Evolutionary conservation across 768 basidiomycete genomes (phyloP).

Genomic region (Tremella yokohamensis): DNA sequence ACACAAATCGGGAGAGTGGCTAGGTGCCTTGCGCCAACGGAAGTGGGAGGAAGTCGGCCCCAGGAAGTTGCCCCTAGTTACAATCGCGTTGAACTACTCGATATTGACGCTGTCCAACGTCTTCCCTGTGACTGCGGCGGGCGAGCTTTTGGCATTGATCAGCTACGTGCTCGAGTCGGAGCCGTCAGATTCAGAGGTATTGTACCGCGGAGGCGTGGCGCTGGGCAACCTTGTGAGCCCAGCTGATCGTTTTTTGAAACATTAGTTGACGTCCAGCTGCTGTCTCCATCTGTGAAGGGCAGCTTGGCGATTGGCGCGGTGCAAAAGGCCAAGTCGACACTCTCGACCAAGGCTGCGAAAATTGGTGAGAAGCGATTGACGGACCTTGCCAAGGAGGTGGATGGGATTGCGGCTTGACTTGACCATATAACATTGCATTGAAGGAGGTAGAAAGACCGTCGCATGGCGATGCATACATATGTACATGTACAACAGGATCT

Average conservation of each 20-base stretch:
- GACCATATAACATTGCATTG: neutral
- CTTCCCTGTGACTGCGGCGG: slow-evolving; percentile 21
- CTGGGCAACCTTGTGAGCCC: slow-evolving; percentile 45
- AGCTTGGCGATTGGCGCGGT: slow-evolving; percentile 36
- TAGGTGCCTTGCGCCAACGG: slow-evolving; percentile 56
- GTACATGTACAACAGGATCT: neutral
- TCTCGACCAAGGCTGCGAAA: slow-evolving; percentile 21
- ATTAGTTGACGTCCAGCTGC: slow-evolving; percentile 19
- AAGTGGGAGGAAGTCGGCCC: slow-evolving; percentile 63
- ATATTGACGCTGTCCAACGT: slow-evolving; percentile 33
- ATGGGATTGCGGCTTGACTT: slow-evolving; percentile 22
- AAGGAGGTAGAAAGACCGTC: neutral
- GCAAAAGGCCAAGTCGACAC: slow-evolving; percentile 23
- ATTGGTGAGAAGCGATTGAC: slow-evolving; percentile 42
- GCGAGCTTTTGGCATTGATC: slow-evolving; percentile 32
- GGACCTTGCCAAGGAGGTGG: slow-evolving; percentile 41
- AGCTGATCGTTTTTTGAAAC: neutral
- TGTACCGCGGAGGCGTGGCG: slow-evolving; percentile 45
- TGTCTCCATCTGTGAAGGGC: slow-evolving; percentile 32
- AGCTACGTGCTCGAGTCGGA: slow-evolving; percentile 45
- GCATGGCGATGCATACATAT: slow-evolving; percentile 7
- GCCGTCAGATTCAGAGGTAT: slow-evolving; percentile 39
- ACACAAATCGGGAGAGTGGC: slow-evolving; percentile 17
- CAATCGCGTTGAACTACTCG: slow-evolving; percentile 71
- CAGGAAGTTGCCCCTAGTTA: slow-evolving; percentile 73